Evolutionary conservation across 805 yeast genomes (phyloP).

Genomic region (Cyberlindnera maclurae): DNA sequence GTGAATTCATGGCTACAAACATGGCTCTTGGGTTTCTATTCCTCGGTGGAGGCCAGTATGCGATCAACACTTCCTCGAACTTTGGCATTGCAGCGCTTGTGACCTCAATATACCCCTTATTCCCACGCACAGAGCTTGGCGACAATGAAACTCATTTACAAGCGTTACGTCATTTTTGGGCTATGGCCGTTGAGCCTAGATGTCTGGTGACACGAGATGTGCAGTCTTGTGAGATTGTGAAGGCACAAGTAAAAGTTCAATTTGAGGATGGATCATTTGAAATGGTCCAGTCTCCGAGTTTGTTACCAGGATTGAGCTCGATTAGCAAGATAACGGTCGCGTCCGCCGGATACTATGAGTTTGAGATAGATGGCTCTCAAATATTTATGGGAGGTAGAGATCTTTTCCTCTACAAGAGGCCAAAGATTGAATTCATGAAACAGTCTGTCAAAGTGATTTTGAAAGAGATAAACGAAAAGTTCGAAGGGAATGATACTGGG

Average conservation of each 20-base stretch:
- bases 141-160: conserved; percentile 64
- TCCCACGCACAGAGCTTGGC: conserved; percentile 37
- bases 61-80: conserved; percentile 51
- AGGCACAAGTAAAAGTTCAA: conserved; percentile 31
- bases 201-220: conserved; percentile 76
- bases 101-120: conserved; percentile 72
- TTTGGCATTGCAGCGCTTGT: conserved; percentile 64
- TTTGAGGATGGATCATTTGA: conserved; percentile 32
- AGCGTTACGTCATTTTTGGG: conserved; percentile 88
- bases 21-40: conserved; percentile 84
- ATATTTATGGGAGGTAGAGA: conserved; percentile 23
- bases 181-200: conserved; percentile 70
- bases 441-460: conserved; percentile 27
- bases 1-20: conserved; percentile 70
- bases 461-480: conserved; percentile 15
- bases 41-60: conserved; percentile 89
- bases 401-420: conserved; percentile 45
- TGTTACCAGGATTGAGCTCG: conserved; percentile 52
- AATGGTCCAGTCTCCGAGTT: conserved; percentile 49
- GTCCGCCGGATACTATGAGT: conserved; percentile 44
- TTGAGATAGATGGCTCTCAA: conserved; percentile 32
- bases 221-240: conserved; percentile 47
- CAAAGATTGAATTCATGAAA: conserved; percentile 24
- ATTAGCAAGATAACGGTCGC: conserved; percentile 42
- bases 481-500: conserved; percentile 5